Evolutionary conservation across 2,329 filamentous ascomycete species (phyloP), one percentile per base, ranked within the genome.

Genomic region (Fusarium gaditjirri): DNA sequence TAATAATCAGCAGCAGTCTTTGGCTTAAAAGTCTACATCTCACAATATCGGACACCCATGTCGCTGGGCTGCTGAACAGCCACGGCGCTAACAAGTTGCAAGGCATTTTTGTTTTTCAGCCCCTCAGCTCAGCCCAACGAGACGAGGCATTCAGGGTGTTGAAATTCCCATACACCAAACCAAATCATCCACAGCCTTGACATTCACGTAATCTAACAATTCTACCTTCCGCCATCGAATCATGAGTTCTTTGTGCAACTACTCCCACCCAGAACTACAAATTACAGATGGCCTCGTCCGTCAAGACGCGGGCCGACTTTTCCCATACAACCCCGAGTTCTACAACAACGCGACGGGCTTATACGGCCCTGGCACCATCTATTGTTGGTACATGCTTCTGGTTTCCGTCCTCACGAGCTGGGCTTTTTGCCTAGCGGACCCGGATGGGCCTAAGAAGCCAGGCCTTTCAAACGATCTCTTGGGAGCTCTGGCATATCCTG

Each of bases 281-380:
- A 41, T 64, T 6, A 64, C 58, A 23, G 46, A 64, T 17, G 46
- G 42, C 5, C 36, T 69, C 2, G 16, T 25, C 6, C 65, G 36
- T 12, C 65, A 69, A 8, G 39, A 53, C 1, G 27, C 41, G 1
- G 65, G 58, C 2, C 33, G 2, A 2, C 38, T 69, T 0, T 69
- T 69, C 10, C 65, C 65, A 3, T 69, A 64, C 9, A 68, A 69
- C n/a, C 52, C 66, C 12, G 66, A 69, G 16, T 64, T 69, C 6
- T 69, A 69, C 23, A 21, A 50, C 8, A 54, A 21, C 5, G 65
- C 50, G 2, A 49, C 65, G 2, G 65, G 66, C 2, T 3, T 69
- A 4, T 69, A 69, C 6, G 66, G 65, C 1, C 65, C 66, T 5
- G 66, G 66, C 2, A 49, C 65, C 2, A 41, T 59, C 17, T 69